Evolutionary conservation across 495 filamentous ascomycete species (phyloP), one percentile per base, ranked within the genome.

Genomic region (Evernia prunastri): DNA sequence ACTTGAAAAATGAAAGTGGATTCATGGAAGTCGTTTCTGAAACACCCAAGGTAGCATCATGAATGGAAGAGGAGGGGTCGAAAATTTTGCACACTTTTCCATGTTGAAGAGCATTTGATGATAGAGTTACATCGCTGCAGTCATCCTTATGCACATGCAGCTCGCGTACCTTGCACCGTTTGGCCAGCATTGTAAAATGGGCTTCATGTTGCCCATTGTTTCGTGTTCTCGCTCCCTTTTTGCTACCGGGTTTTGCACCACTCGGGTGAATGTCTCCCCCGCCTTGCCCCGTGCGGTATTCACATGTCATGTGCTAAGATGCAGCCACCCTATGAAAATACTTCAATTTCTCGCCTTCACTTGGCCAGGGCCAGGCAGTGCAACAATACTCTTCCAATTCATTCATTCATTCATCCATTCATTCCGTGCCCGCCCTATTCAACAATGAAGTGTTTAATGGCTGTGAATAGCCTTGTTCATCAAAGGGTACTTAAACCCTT

Each of bases 401-500:
- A n/a, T n/a, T n/a, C n/a, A n/a, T n/a, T 23, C 47, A n/a, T n/a
- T n/a, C n/a, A n/a, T n/a, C n/a, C 1, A 27, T 59, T 23, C 33
- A 18, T 23, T 37, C n/a, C 23, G 37, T 62, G 20, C 23, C 27
- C 29, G 36, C 36, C 37, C 11, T 12, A 23, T 40, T 42, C n/a
- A 12, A 56, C 8, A 3, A 5, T 42, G 23, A 37, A n/a, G 1
- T 39, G 20, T 39, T 42, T 59, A 62, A 62, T 31, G n/a, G 37
- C 33, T 56, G 40, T 57, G 33, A 58, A 15, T 31, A 25, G 33
- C 47, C 1, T 33, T 51, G 31, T 59, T 49, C 27, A 37, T 51
- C 37, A 37, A 23, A 43, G 27, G 12, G 31, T 54, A 58, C 62
- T 43, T 37, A 62, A 57, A 36, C 60, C 59, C 51, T 62, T n/a